Base-by-base conservation (phyloP, 139 green algal genomes). In the Trebouxia sp. region DNA sequence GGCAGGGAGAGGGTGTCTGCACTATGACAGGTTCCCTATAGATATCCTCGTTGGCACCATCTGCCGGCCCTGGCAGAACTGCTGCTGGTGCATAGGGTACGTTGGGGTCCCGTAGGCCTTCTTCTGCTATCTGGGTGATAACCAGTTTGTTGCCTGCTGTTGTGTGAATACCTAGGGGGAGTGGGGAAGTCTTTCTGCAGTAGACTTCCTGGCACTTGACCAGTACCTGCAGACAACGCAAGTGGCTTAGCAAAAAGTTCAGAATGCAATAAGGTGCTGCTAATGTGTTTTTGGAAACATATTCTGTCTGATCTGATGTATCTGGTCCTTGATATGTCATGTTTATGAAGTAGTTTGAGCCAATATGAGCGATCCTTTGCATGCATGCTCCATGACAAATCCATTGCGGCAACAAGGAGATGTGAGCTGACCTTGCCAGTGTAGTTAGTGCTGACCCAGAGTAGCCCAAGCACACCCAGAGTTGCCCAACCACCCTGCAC, bases 191-290 rank as follows among this genome's bases (percentile, higher is more conserved):
- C 24, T 77, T 51, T 35, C 43, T 55, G 26, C 69, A 77, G 24
- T 53, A 53, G 5, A 77, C 69, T 28, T 77, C 69, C 24, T 77
- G 69, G 26, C 69, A 77, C 41, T 77, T 77, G 41, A 77, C 43
- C 22, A 77, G 69, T 26, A 77, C 22, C 69, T 77, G 62, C 32
- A 69, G 9, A 1, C 11, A 30, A 20, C 5, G 14, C 10, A 26
- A 45, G n/a, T n/a, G n/a, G n/a, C n/a, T n/a, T n/a, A n/a, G n/a
- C n/a, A n/a, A n/a, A n/a, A n/a, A n/a, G n/a, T n/a, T n/a, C n/a
- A n/a, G n/a, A n/a, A n/a, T n/a, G n/a, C n/a, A n/a, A n/a, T n/a
- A n/a, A n/a, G n/a, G n/a, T n/a, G n/a, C n/a, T n/a, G n/a, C n/a
- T n/a, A n/a, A n/a, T n/a, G n/a, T n/a, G n/a, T n/a, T n/a, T n/a